phyloP scores from a whole-genome alignment of 2,329 filamentous ascomycete genomes.

The Trichoderma sp. region DNA sequence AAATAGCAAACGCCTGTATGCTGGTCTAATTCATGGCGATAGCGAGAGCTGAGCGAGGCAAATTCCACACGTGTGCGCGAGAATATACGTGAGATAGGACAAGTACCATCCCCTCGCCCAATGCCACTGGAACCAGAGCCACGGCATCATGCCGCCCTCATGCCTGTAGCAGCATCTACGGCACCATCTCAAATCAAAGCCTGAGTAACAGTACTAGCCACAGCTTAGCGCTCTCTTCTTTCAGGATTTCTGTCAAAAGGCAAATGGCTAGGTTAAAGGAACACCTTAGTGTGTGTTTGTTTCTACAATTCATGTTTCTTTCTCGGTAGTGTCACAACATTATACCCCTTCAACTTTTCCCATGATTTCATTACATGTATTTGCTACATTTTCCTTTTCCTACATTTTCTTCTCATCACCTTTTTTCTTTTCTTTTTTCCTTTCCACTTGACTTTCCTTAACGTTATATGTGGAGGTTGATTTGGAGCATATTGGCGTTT shows the following conservation, averaged over 20 bases:
- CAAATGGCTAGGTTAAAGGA: not conserved
- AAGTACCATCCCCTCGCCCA: conserved; percentile 10
- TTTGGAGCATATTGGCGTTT: conserved; percentile 7
- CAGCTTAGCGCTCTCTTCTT: not conserved
- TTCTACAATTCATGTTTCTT: not conserved
- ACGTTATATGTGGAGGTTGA: not conserved
- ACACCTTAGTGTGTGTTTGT: not conserved
- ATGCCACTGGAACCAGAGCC: conserved; percentile 16
- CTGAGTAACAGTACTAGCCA: not conserved
- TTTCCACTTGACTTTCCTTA: not conserved
- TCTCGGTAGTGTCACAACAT: not conserved
- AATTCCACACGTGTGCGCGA: not conserved
- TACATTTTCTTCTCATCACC: not conserved
- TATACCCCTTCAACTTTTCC: not conserved
- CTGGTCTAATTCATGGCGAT: not conserved
- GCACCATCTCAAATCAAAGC: conserved; percentile 20
- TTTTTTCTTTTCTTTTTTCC: not conserved
- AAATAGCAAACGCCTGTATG: not conserved
- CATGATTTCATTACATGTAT: not conserved
- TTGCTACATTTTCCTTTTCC: not conserved
- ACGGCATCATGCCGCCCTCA: conserved; percentile 3
- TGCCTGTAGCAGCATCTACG: conserved; percentile 11
- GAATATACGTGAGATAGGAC: not conserved
- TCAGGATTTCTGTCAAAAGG: not conserved
- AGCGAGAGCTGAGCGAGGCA: conserved; percentile 3